Evolutionary conservation across 139 green algal species (phyloP), one percentile per base, ranked within the genome.

Genomic region (Volvox africanus): DNA sequence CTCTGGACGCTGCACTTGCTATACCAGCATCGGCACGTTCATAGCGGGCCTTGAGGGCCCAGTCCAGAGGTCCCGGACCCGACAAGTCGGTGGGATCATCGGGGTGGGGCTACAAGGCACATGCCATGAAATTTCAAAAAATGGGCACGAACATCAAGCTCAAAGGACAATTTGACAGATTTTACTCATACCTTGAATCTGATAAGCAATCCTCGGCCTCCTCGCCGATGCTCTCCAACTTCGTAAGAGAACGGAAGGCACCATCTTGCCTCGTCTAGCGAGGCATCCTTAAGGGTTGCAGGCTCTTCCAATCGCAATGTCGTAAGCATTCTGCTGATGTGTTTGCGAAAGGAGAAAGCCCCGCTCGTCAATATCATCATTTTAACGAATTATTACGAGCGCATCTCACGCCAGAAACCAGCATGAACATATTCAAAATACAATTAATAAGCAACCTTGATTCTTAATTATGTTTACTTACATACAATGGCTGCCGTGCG

Each of bases 181-280:
- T 17, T 18, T 61, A n/a, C n/a, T 50, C 85, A 19, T 88, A 62
- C 85, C 61, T 85, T 89, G 61, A 80, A 92, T 32, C 62, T 77
- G 18, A 88, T 33, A 18, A 84, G 3, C 5, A 93, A n/a, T 16
- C 65, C 77, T 20, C 84, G 78, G 30, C 62, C 80, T 65, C 84
- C 75, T 11, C 76, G 71, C 13, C 89, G 61, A 62, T 82, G 81
- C 18, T 37, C 65, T 24, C 90, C 81, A n/a, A 93, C 88, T 55
- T 86, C 78, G 20, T 76, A 87, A 19, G 65, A 76, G 77, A 91
- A 90, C 2, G 90, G 90, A 30, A 91, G 22, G 13, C 73, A 62
- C 24, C 26, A 73, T 22, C n/a, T 14, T 0, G 37, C 35, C 21
- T 92, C 88, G 3, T 61, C 50, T 9, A 77, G 17, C 16, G 61